Base-by-base conservation (phyloP, 257 asterid genomes). In the Coffea canephora region DNA sequence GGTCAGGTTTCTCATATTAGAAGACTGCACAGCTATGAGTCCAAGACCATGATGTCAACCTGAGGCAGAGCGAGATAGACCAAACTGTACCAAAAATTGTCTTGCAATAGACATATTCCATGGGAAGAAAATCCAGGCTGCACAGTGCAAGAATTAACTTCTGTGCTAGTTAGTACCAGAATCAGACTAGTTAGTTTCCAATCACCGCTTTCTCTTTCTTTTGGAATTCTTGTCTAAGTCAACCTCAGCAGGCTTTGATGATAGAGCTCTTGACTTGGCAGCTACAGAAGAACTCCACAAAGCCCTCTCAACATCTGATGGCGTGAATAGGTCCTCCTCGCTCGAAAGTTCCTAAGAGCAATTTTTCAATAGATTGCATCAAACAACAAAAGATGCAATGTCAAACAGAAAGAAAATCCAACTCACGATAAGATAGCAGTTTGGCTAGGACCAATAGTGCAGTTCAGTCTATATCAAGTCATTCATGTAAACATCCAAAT, bases 301-400 rank as follows among this genome's bases (percentile, higher is more conserved):
- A 2, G 97, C 98, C 89, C 94, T 84, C 87, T 94, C 98, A 73
- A 94, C 90, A 52, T 93, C 97, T 52, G 98, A 93, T 19, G 97
- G 92, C 6, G 90, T 87, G 81, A 91, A 89, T 59, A 27, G 15
- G 46, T 88, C 89, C 52, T 84, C 91, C 48, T 52, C 76, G n/a
- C 78, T 80, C 27, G 93, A 81, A 82, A 94, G 57, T 82, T 91
- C 95, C 97, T 92, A 80, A 66, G 71, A 82, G 78, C 73, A 66
- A 69, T 11, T 46, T 76, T 11, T 71, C 25, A 5, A 4, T 64
- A 59, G 48, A 18, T 68, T 62, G 73, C 13, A 39, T 55, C 67
- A 78, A 6, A 62, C 62, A 41, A 31, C 25, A 5, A 64, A 39
- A 52, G 19, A 74, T 4, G 57, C 75, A 25, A 41, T 23, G 52